Evolutionary conservation across 768 basidiomycete species (phyloP), one percentile per base, ranked within the genome.

Genomic region (Omphalotus guepiniiformis): DNA sequence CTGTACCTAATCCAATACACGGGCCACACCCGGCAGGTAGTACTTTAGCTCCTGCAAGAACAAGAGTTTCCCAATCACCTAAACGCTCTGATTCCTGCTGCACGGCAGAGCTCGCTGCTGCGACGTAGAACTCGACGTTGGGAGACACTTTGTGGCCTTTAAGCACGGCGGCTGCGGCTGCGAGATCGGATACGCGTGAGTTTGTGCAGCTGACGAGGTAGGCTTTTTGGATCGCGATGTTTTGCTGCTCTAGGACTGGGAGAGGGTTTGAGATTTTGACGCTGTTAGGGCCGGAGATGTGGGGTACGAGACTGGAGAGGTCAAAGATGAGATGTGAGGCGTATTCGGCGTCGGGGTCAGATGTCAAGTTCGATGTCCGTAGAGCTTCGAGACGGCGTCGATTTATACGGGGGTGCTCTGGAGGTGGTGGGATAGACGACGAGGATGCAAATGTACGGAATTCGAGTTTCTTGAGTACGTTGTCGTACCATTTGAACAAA

Each of bases 181-280:
- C 82, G 48, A 99, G 85, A 55, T 99, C 96, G 0, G 94, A 96
- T 2, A 87, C 88, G 32, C 96, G 87, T 1, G 95, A 93, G 67
- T 99, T 99, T 48, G 96, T 98, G 65, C 96, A 99, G 55, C 89
- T 93, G 49, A 99, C 91, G 48, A 99, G 88, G 67, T 99, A 99
- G 1, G 96, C 96, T 66, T 99, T 99, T 57, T 99, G 79, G 61
- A 99, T 96, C 22, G 78, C 69, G 57, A 98, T 87, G 27, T 74
- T 78, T 21, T 75, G 69, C 26, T 79, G 71, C 56, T 87, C 84
- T 11, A 99, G 79, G n/a, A 75, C 72, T 0, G 95, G 89, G 0
- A 99, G 79, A 0, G 96, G 88, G 0, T 84, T 98, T n/a, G 94
- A 89, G 40, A 98, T 65, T 66, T 99, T 99, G 64, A 98, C 95